Base-by-base conservation (phyloP, 257 asterid species). In the Solanum virginianum region DNA sequence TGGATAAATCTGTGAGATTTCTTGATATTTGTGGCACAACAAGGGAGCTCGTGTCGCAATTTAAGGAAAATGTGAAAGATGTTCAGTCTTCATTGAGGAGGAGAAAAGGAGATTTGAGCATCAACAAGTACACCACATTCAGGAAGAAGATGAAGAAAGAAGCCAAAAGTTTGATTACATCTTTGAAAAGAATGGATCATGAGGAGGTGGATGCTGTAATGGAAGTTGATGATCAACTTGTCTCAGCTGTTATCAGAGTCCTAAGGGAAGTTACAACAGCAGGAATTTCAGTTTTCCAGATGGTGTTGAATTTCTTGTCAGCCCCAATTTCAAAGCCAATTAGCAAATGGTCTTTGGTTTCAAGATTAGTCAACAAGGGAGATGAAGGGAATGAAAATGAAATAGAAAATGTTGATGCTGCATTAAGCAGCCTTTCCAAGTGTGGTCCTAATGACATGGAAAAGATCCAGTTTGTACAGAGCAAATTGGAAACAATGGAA, bases 101-200 rank as follows among this genome's bases (percentile, higher is more conserved):
- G 57, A 86, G 85, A 51, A 82, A 86, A 10, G 83, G 55, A 15
- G 87, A 85, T 54, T 69, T 32, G 16, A 83, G 49, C 49, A 62
- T 83, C 77, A 79, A n/a, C 13, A 85, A 80, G 8, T 87, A 82
- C 54, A 54, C 18, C 16, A 85, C 85, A 36, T 85, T 75, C 32
- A 85, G 86, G 56, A 88, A 68, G 39, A 80, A 87, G 20, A 83
- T 87, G 87, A 86, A 83, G 11, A 84, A 82, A 65, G 85, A 82
- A 62, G 60, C 54, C 24, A 82, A 59, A 41, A 60, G 18, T 54
- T 65, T 26, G 0, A 24, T 32, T 22, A 51, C 77, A 45, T 11
- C 26, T 62, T 41, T 59, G 69, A 82, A 82, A 29, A 62, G 53
- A 82, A 62, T 82, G 77, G 79, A 77, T 5, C 47, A 77, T 4